Base-by-base conservation (phyloP, 805 yeast genomes). In the Alloascoidea africana region DNA sequence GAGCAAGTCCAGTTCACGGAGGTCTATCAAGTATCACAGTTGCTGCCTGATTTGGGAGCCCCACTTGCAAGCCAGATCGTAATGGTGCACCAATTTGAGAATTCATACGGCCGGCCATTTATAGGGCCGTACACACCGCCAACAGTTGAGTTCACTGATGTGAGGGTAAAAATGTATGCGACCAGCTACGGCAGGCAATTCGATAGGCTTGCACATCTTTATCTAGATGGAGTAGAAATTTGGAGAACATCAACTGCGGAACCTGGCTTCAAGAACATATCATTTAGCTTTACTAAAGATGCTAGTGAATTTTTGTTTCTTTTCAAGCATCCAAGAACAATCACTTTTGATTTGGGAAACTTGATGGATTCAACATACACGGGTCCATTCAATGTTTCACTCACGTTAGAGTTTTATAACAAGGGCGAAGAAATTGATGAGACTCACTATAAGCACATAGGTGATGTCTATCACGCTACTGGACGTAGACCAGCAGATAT, bases 211-310 rank as follows among this genome's bases (percentile, higher is more conserved):
- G 58, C 50, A n/a, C 58, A 56, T 37, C 35, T 60, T 6, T 58
- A 51, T 36, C 17, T 59, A 5, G 59, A 53, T 14, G 82, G 76
- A 19, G 61, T 66, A 13, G 81, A 81, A 44, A 59, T 84, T 32
- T 84, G 94, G 94, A 69, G 94, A 55, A 75, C 84, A 1, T 77
- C 89, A 2, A 85, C 94, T 2, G 74, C 81, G 13, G 94, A 84
- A 55, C 94, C 94, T 1, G 68, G 68, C 40, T 55, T 76, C 47
- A 47, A 66, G 57, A 51, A 49, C 11, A 46, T 57, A 2, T 66
- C 68, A 5, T 68, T 62, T 44, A 70, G 80, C 17, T 57, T 66
- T 39, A 59, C 66, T 18, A 83, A 80, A 50, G 94, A 85, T 51
- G 66, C 82, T 1, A 65, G 86, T 2, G 52, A 58, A 13, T 82